Conservation (phyloP, 345 rosid genomes). For the Eucalyptus pauciflora region DNA sequence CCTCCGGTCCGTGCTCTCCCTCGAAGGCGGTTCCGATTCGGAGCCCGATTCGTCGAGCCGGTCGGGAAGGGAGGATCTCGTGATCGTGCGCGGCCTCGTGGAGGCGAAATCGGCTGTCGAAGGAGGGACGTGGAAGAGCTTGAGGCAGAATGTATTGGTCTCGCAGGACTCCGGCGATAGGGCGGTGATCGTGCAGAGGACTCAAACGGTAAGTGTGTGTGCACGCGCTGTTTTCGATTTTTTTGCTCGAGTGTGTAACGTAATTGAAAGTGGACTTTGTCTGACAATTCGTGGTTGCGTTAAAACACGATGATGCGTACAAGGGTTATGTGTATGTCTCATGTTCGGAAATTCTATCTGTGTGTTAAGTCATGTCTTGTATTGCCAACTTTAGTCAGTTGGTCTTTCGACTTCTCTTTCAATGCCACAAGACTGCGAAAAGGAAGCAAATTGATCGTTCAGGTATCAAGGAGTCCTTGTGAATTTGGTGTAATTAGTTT, state of each 20-base stretch:
- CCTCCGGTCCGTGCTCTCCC: no score
- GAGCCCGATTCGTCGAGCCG: background rate
- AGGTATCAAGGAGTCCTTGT: background rate
- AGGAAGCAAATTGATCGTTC: background rate
- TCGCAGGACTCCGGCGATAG: slow-evolving; percentile 71
- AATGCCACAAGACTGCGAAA: background rate
- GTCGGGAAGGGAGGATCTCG: slow-evolving; percentile 20
- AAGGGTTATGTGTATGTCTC: background rate
- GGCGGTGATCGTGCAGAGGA: slow-evolving; percentile 74
- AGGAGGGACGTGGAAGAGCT: slow-evolving; percentile 22
- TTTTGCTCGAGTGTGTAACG: background rate
- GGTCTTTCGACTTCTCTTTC: background rate
- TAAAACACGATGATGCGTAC: background rate
- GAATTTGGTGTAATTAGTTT: background rate
- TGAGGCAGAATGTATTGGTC: slow-evolving; percentile 24
- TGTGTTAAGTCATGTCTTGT: background rate
- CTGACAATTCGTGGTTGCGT: background rate
- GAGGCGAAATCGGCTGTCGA: slow-evolving; percentile 37
- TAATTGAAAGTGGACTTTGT: background rate
- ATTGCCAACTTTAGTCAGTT: background rate
- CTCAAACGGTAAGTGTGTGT: slow-evolving; percentile 39
- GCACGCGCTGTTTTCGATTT: background rate
- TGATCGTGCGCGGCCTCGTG: slow-evolving; percentile 58
- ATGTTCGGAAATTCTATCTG: background rate
- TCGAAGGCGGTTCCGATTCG: no score